Percentiles rank a stretch among this genome's conserved stretches.
These are phyloP conservation scores for Vitis hybrid DNA, from an alignment of 177 flowering plant species.

Conservation along the genomic window DNA sequence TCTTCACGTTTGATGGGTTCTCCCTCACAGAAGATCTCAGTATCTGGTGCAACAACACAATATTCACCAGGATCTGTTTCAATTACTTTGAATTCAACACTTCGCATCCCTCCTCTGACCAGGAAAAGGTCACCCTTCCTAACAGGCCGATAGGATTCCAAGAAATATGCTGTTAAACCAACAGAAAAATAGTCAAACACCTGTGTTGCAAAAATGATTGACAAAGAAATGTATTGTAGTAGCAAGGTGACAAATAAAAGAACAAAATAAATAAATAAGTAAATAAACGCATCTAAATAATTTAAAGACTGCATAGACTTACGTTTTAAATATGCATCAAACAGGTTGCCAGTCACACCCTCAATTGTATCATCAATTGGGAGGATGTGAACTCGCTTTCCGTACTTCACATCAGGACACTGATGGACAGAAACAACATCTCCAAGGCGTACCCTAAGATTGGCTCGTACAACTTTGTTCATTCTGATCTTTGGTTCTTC, in stretches of 20 bases:
- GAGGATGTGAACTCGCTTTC: slow-evolving; percentile 59
- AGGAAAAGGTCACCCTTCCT: slow-evolving; percentile 64
- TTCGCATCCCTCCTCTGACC: slow-evolving; percentile 67
- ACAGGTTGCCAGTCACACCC: slow-evolving; percentile 61
- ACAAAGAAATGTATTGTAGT: not conserved
- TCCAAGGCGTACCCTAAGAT: slow-evolving; percentile 61
- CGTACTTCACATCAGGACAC: slow-evolving; percentile 53
- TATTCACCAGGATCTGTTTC: slow-evolving; percentile 72
- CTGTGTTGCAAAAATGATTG: not conserved
- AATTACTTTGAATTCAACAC: slow-evolving; percentile 64
- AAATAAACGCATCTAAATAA: no score
- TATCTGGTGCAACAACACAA: slow-evolving; percentile 66
- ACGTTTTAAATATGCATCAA: slow-evolving; percentile 60
- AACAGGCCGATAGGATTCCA: slow-evolving; percentile 64
- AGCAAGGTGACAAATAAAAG: not conserved
- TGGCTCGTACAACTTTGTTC: slow-evolving; percentile 64
- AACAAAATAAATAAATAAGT: not conserved
- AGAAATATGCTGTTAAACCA: slow-evolving; percentile 52
- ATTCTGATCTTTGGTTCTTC: slow-evolving; percentile 60
- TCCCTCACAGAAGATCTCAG: slow-evolving; percentile 69
- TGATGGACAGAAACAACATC: slow-evolving; percentile 64
- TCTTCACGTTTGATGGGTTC: slow-evolving; percentile 69
- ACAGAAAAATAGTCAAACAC: not conserved
- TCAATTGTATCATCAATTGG: slow-evolving; percentile 57
- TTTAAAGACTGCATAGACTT: slow-evolving; percentile 6